phyloP scores from a whole-genome alignment of 768 basidiomycete species.

The Ramaria sp. region DNA sequence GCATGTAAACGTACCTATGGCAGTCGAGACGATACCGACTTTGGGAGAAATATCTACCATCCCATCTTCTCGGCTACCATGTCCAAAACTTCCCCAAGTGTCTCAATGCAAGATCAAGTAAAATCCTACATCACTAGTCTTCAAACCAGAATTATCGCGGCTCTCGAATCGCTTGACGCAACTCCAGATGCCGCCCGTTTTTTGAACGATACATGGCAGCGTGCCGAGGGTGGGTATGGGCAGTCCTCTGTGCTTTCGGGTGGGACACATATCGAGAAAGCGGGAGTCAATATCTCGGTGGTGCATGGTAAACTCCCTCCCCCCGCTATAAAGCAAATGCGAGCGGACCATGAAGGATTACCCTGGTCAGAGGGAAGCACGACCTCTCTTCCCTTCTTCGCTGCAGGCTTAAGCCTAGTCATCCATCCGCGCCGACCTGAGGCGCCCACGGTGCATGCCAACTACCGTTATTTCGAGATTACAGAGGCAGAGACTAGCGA shows the following conservation, averaged over 20 bases:
- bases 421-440: slow-evolving; percentile 91
- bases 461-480: slow-evolving; percentile 97
- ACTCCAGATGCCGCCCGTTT: slow-evolving; percentile 22
- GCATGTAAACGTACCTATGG: too few relatives aligned
- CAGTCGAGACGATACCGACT: too few relatives aligned
- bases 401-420: slow-evolving; percentile 85
- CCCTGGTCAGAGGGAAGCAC: slow-evolving; percentile 43
- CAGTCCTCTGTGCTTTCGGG: slow-evolving; percentile 71
- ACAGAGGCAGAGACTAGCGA: slow-evolving; percentile 29
- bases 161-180: slow-evolving; percentile 73
- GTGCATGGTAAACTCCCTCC: slow-evolving; percentile 85
- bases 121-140: slow-evolving; percentile 65
- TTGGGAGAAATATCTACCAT: too few relatives aligned
- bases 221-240: slow-evolving; percentile 49
- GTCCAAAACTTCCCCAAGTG: background rate
- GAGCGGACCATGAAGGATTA: slow-evolving; percentile 76
- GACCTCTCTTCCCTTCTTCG: slow-evolving; percentile 80
- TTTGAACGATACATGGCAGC: slow-evolving; percentile 24
- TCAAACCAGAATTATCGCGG: slow-evolving; percentile 68
- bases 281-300: slow-evolving; percentile 89
- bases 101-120: slow-evolving; percentile 64
- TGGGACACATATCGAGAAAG: slow-evolving; percentile 68
- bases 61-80: background rate
- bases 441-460: slow-evolving; percentile 89
- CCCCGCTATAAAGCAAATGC: slow-evolving; percentile 87